A percentile compares a stretch with the other conserved stretches of the same genome.
Evolutionary conservation across 2,329 filamentous ascomycete species (phyloP).

Genomic region (Graphiopsis chlorocephala): DNA sequence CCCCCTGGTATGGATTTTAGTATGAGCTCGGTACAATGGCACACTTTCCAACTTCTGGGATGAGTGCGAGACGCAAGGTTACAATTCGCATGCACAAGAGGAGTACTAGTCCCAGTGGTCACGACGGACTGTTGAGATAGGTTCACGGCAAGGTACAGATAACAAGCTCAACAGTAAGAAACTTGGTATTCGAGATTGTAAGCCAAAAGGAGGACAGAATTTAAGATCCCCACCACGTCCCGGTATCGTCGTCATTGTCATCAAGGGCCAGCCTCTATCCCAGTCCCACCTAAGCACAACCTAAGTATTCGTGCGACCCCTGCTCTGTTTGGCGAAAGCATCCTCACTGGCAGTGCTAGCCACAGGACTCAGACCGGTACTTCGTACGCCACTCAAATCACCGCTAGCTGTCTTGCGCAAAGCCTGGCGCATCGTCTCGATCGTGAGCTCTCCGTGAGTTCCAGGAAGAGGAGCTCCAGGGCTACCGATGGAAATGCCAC

Average conservation of each 20-base stretch:
- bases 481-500: conserved; percentile 14
- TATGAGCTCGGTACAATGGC: no score
- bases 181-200: background rate
- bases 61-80: no score
- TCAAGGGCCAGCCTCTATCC: background rate
- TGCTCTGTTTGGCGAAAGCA: conserved; percentile 9
- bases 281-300: background rate
- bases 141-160: background rate
- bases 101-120: no score
- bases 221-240: background rate
- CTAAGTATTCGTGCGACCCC: conserved; percentile 12
- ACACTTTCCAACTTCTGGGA: no score
- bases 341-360: background rate
- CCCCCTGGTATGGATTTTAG: no score
- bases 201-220: background rate
- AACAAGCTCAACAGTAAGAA: background rate
- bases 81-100: no score
- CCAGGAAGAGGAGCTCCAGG: conserved; percentile 11
- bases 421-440: conserved; percentile 93
- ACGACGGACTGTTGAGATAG: background rate
- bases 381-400: conserved; percentile 53
- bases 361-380: conserved; percentile 11
- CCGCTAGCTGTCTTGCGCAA: conserved; percentile 80
- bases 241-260: background rate
- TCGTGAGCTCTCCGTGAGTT: conserved; percentile 69